Base-by-base conservation (phyloP, 2,329 filamentous ascomycete species). In the Arthrobotrys megalospora region DNA sequence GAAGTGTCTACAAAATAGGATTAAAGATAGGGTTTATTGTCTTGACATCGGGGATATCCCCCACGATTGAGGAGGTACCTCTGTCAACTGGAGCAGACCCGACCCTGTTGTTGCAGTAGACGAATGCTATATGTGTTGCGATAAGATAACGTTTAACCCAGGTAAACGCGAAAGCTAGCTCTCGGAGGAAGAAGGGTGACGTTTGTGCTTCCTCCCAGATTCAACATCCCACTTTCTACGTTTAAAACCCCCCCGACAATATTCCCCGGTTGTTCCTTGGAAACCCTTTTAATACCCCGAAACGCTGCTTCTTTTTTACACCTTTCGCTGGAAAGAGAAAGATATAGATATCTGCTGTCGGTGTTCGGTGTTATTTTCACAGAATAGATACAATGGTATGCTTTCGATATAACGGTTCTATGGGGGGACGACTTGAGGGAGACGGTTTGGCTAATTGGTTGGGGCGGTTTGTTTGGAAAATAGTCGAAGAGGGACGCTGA, bases 401-500 rank as follows among this genome's bases (percentile, higher is more conserved):
- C 24, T 28, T 28, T 28, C 24, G 24, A 28, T 2, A 28, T 5
- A 28, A 2, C 5, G 24, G 24, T 28, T 28, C 24, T 28, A 28
- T 28, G 24, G 24, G 5, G 24, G 24, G 24, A 3, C n/a, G n/a
- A n/a, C n/a, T n/a, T n/a, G 36, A n/a, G 16, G 34, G 53, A 38
- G n/a, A 41, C 6, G 34, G 55, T 21, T 60, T n/a, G 34, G 55
- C 36, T 60, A 47, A 53, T 50, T 43, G 28, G 24, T 28, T 52
- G n/a, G 16, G 14, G 4, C n/a, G n/a, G 41, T 50, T 55, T 28
- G 28, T 8, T 52, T 11, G 6, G 47, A 1, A 32, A 52, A 48
- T 60, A 76, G 72, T 65, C 72, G 79, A 83, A 85, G 79, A 83
- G 83, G 71, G 84, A 85, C 80, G 83, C 84, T 78, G 84, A 85